A percentile compares a stretch with the other conserved stretches of the same genome.
These are phyloP conservation scores for Steccherinum ochraceum DNA, from an alignment of 768 basidiomycete genomes.

Conservation along the genomic window DNA sequence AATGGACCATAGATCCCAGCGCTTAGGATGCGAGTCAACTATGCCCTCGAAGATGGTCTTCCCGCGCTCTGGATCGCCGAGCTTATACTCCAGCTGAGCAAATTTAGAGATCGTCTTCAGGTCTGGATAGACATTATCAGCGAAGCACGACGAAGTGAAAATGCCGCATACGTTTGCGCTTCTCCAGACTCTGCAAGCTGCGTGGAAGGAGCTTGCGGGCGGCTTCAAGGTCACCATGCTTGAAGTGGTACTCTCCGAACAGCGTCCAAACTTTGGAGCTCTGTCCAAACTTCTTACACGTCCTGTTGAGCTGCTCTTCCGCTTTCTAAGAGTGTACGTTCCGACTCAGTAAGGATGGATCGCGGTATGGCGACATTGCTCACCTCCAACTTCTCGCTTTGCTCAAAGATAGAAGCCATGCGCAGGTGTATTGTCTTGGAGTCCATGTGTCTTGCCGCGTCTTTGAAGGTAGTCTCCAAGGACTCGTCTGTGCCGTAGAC, in stretches of 20 bases:
- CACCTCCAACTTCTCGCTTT: conserved; percentile 79
- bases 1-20: conserved; percentile 92
- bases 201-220: conserved; percentile 84
- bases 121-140: conserved; percentile 42
- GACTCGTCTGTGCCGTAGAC: conserved; percentile 82
- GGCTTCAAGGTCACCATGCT: conserved; percentile 65
- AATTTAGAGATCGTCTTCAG: conserved; percentile 94
- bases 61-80: conserved; percentile 90
- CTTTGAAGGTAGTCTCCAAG: conserved; percentile 78
- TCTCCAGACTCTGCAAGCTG: conserved; percentile 84
- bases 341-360: not conserved
- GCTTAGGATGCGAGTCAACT: conserved; percentile 90
- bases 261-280: conserved; percentile 93
- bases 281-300: conserved; percentile 90
- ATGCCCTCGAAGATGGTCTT: conserved; percentile 96
- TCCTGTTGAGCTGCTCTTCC: conserved; percentile 85
- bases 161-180: conserved; percentile 81
- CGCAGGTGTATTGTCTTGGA: conserved; percentile 86
- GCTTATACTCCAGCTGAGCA: conserved; percentile 91
- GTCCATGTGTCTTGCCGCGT: conserved; percentile 86
- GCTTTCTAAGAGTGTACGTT: conserved; percentile 62
- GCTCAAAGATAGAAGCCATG: conserved; percentile 77
- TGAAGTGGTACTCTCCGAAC: conserved; percentile 79
- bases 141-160: not conserved
- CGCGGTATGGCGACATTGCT: conserved; percentile 7